A percentile compares a stretch with the other conserved stretches of the same genome.
Evolutionary conservation across 2,329 filamentous ascomycete species (phyloP).

Genomic region (Claviceps capensis): DNA sequence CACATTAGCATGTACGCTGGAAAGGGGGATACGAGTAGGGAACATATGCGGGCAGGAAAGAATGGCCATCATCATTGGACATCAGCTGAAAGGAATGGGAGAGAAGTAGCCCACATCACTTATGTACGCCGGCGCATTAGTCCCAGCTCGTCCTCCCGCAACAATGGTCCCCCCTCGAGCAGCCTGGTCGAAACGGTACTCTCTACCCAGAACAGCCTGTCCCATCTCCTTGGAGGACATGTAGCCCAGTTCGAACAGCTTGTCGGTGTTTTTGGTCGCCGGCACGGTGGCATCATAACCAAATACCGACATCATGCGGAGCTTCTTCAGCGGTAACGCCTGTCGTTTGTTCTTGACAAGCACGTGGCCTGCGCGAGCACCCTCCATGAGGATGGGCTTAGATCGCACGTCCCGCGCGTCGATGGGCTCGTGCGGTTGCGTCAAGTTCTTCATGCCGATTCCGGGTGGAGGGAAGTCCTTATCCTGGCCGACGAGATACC

Average conservation of each 20-base stretch:
- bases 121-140: conserved; percentile 36
- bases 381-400: conserved; percentile 30
- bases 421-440: conserved; percentile 27
- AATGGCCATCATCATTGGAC: no score
- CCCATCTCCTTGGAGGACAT: conserved; percentile 32
- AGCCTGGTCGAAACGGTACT: conserved; percentile 32
- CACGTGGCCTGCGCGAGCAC: conserved; percentile 51
- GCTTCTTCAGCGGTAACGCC: conserved; percentile 47
- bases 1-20: neutral
- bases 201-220: conserved; percentile 27
- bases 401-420: conserved; percentile 36
- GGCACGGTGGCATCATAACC: conserved; percentile 47
- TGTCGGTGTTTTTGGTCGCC: conserved; percentile 33
- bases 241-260: conserved; percentile 31
- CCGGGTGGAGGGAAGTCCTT: conserved; percentile 29
- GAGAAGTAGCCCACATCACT: conserved; percentile 24
- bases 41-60: neutral
- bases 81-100: neutral
- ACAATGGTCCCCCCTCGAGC: conserved; percentile 38
- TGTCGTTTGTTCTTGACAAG: conserved; percentile 60
- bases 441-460: conserved; percentile 48
- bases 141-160: conserved; percentile 36
- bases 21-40: neutral
- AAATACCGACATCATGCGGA: conserved; percentile 42
- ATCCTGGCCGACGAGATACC: conserved; percentile 42